These are phyloP conservation scores for Tolypocladium ophioglossoides DNA, from an alignment of 2,329 filamentous ascomycete species.

Conservation along the genomic window DNA sequence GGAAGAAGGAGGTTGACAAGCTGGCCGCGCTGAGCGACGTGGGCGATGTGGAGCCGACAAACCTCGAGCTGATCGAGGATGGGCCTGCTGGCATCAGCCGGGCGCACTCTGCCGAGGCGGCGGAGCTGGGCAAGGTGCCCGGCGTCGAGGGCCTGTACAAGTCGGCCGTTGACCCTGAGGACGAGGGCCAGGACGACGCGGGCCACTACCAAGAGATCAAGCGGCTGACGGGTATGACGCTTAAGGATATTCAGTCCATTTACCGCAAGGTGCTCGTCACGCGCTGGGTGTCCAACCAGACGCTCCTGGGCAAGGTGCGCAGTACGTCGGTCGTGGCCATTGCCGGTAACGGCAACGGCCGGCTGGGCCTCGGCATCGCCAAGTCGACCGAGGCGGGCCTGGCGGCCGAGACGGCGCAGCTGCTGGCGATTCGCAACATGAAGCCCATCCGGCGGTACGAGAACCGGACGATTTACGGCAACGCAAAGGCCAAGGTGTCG, in stretches of 20 bases:
- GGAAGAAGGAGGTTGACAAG: slow-evolving; percentile 26
- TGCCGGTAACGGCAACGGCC: slow-evolving; percentile 77
- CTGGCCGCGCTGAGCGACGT: slow-evolving; percentile 19
- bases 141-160: slow-evolving; percentile 43
- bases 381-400: slow-evolving; percentile 68
- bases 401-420: slow-evolving; percentile 60
- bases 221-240: slow-evolving; percentile 41
- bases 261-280: slow-evolving; percentile 62
- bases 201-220: slow-evolving; percentile 42
- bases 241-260: slow-evolving; percentile 42
- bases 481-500: slow-evolving; percentile 73
- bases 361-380: slow-evolving; percentile 80
- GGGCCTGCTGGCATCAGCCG: slow-evolving; percentile 23
- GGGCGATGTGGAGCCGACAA: slow-evolving; percentile 19
- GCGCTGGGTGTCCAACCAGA: slow-evolving; percentile 80
- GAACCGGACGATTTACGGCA: slow-evolving; percentile 80
- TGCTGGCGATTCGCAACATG: slow-evolving; percentile 85
- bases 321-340: slow-evolving; percentile 67
- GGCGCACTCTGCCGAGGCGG: slow-evolving; percentile 33
- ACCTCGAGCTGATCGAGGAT: slow-evolving; percentile 25
- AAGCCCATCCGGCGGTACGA: slow-evolving; percentile 87
- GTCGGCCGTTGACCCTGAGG: slow-evolving; percentile 35
- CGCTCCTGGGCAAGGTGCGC: slow-evolving; percentile 85
- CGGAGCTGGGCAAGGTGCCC: slow-evolving; percentile 39
- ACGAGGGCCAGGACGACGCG: slow-evolving; percentile 38